Conservation (phyloP, 106 monocot genomes). For the Platanthera guangdongensis region DNA sequence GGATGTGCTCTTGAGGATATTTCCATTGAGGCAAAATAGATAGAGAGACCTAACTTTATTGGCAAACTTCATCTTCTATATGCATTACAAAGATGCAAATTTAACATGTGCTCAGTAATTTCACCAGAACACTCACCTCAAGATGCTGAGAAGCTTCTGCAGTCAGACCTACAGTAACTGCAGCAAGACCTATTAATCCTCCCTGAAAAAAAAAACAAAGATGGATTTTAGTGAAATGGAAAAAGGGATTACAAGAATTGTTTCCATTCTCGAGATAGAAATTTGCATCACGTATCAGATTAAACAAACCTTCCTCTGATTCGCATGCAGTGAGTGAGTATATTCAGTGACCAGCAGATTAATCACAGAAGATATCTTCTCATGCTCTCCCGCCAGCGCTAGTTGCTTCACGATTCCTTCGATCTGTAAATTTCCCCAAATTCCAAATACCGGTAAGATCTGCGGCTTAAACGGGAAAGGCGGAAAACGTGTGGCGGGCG, state of each 20-base stretch:
- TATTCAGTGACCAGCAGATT: constrained; percentile 14
- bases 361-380: constrained; percentile 23
- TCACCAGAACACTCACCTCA: constrained; percentile 44
- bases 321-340: constrained; percentile 19
- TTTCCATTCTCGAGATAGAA: not conserved
- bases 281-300: not conserved
- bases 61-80: not conserved
- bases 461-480: not conserved
- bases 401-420: constrained; percentile 26
- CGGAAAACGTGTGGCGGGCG: not conserved
- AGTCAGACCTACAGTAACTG: constrained; percentile 86
- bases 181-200: constrained; percentile 91
- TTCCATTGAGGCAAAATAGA: no score
- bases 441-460: not conserved
- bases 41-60: not conserved
- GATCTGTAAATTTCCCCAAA: constrained; percentile 49
- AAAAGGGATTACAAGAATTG: not conserved
- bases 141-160: constrained; percentile 83
- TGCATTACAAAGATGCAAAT: not conserved
- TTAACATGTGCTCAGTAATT: not conserved
- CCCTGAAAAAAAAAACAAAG: constrained; percentile 42
- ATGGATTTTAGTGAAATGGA: not conserved
- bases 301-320: constrained; percentile 66
- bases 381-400: constrained; percentile 18
- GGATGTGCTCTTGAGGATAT: no score